Base-by-base conservation (phyloP, 352 stramenopile genomes). In the Globisporangium spiculum region DNA sequence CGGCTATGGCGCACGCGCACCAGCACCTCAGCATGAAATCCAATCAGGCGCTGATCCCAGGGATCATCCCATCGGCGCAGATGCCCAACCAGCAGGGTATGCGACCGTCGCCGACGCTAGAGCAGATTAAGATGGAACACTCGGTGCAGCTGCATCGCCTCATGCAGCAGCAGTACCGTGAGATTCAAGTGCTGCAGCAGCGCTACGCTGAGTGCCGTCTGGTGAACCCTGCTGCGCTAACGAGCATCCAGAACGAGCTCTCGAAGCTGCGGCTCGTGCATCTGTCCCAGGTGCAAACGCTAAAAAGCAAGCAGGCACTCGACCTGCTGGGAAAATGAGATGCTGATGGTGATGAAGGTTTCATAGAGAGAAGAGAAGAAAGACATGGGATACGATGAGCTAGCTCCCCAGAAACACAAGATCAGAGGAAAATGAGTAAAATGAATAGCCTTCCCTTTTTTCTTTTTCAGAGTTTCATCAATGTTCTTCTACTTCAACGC, bases 91-190 rank as follows among this genome's bases (percentile, higher is more conserved):
- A 32, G 4, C 63, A 73, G 61, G 64, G 63, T 27, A 26, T 63
- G 20, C 74, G 66, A 54, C 60, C 69, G 16, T 74, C 74, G 5
- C 79, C 67, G 22, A 71, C 75, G 9, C 63, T 86, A 24, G 83
- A 93, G 59, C 79, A 91, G 57, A 80, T 93, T 55, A 95, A 95
- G 74, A 87, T 93, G 71, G 88, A 95, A 71, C 85, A 95, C 66
- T 93, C 88, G 7, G 92, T 93, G 68, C 88, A 95, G 70, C 69
- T 95, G 52, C 88, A 95, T 68, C 86, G 88, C 0, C 75, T 95
- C 41, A 95, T 95, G 86, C 88, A 95, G 67, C 83, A 95, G 58
- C 88, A 95, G 73, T 95, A 93, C 63, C 84, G 86, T 36, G 88
- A 95, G 71, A 95, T 95, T 57, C 88, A 95, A 50, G 83, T 92